Percentiles rank a stretch among this genome's conserved stretches.
Evolutionary conservation across 2,329 filamentous ascomycete genomes (phyloP).

Genomic region (Monilinia polystroma): DNA sequence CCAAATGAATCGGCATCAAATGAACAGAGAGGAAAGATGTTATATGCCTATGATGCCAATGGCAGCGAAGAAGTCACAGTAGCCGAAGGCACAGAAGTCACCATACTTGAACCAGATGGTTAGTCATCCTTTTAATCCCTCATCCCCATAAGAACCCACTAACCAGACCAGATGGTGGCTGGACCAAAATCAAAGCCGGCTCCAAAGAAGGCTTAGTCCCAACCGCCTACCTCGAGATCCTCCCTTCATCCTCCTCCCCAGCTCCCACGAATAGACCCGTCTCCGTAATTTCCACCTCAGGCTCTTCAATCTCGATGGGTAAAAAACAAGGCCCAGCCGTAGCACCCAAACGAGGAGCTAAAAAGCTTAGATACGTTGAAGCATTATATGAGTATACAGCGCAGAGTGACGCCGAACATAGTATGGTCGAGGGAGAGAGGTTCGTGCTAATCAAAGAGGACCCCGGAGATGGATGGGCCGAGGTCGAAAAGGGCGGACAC

Average conservation of each 20-base stretch:
- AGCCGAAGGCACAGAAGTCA: conserved; percentile 73
- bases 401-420: conserved; percentile 81
- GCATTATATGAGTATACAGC: conserved; percentile 91
- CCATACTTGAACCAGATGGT: conserved; percentile 85
- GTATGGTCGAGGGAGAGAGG: conserved; percentile 84
- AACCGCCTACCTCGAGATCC: conserved; percentile 75
- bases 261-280: conserved; percentile 51
- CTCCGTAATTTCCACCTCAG: conserved; percentile 77
- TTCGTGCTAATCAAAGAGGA: conserved; percentile 90
- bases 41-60: conserved; percentile 80
- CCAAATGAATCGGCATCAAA: conserved; percentile 45
- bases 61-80: conserved; percentile 81
- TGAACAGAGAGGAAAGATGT: conserved; percentile 78
- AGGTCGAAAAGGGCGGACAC: conserved; percentile 87
- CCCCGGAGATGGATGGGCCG: conserved; percentile 90
- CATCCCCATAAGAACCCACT: conserved; percentile 36
- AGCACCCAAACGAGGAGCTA: conserved; percentile 84
- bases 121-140: conserved; percentile 42
- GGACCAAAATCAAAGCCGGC: conserved; percentile 79
- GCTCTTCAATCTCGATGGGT: conserved; percentile 57
- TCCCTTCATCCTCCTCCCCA: conserved; percentile 47
- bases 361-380: conserved; percentile 91
- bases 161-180: conserved; percentile 73
- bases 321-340: conserved; percentile 58
- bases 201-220: conserved; percentile 83